phyloP scores from a whole-genome alignment of 176 grass and related monocot genomes.

The Metroxylon sagu region DNA sequence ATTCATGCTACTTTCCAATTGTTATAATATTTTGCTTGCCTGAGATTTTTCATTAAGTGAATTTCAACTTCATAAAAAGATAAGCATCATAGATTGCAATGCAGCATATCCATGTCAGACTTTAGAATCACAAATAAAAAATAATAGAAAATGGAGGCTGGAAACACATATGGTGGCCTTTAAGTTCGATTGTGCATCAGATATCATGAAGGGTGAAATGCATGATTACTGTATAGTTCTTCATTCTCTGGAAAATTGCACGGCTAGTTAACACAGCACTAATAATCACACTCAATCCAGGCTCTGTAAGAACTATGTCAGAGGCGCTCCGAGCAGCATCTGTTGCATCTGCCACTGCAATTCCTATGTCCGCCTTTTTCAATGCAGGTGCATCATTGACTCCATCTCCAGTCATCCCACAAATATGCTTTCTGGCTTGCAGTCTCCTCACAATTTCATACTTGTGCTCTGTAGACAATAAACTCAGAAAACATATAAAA shows the following conservation, averaged over 20 bases:
- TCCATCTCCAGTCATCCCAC: constrained; percentile 61
- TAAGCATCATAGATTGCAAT: no score
- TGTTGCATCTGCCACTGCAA: constrained; percentile 54
- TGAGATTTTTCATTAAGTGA: no score
- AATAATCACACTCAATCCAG: constrained; percentile 61
- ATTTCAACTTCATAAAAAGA: no score
- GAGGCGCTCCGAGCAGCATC: constrained; percentile 49
- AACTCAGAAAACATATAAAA: constrained; percentile 23
- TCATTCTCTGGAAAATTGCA: constrained; percentile 59
- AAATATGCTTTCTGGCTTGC: constrained; percentile 58
- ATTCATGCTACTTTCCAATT: no score
- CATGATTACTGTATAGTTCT: constrained; percentile 47
- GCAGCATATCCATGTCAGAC: no score
- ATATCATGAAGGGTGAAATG: background rate
- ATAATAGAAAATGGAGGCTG: no score
- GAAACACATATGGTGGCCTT: no score
- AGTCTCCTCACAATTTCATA: constrained; percentile 54
- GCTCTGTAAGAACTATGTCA: constrained; percentile 55
- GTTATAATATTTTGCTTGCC: no score
- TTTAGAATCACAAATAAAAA: no score
- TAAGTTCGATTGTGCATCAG: no score
- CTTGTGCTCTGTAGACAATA: constrained; percentile 37
- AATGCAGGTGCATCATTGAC: constrained; percentile 55
- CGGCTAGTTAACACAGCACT: constrained; percentile 50
- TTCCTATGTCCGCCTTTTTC: constrained; percentile 53